Evolutionary conservation across 768 basidiomycete genomes (phyloP), one percentile per base, ranked within the genome.

Genomic region (Dioszegia hungarica): DNA sequence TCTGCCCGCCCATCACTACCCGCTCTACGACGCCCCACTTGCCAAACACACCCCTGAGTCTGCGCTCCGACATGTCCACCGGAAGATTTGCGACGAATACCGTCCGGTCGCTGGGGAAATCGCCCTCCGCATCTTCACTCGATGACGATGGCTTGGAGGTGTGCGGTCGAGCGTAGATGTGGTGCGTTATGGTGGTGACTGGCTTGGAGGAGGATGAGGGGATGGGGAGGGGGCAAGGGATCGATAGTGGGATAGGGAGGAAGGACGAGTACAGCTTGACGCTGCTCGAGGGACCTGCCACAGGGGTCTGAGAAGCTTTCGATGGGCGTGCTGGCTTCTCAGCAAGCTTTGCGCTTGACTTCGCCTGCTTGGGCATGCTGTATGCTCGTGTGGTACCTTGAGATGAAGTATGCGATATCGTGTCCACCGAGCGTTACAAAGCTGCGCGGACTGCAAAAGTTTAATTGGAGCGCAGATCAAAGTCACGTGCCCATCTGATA

Each of bases 71-170:
- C 2, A 89, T 83, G 72, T 94, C 90, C 54, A 90, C 86, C 1
- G 93, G 91, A 5, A 93, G 78, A 66, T 97, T 95, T 53, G 88
- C 88, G 2, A 93, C 78, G 68, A 97, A 97, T 10, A 94, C 79
- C 0, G 90, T 93, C 40, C 90, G 82, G 15, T 82, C 62, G 82
- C 78, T 50, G 77, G 80, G 37, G 62, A 58, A 31, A n/a, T 20
- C 39, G 31, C 14, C 54, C 6, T 52, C n/a, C n/a, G n/a, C 58
- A 57, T 37, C 46, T 29, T 36, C 56, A 17, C 17, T 25, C 0
- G n/a, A n/a, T n/a, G n/a, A n/a, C n/a, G 58, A 48, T 2, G 57
- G 15, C 14, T 56, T 56, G 12, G 60, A 31, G 25, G 46, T 54
- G 24, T 92, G 89, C 3, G 81, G 70, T n/a, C 87, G 83, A 17